Percentiles rank a stretch among this genome's conserved stretches.
These are phyloP conservation scores for Gossypium raimondii DNA, from an alignment of 345 rosid genomes.

Conservation along the genomic window DNA sequence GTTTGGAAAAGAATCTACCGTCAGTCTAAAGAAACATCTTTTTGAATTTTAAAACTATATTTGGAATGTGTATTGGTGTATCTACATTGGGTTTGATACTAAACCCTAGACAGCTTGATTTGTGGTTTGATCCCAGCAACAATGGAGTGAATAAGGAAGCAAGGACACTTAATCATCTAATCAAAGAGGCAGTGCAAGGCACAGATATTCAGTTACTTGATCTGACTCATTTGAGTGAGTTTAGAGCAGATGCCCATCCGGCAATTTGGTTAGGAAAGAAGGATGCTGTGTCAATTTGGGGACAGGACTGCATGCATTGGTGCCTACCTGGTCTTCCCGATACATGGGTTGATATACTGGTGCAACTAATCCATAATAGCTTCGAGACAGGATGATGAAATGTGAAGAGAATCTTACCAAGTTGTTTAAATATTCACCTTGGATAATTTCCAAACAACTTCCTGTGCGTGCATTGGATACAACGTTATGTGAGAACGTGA, in stretches of 20 bases:
- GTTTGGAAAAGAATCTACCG: neutral
- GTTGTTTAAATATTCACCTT: neutral
- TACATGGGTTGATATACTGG: constrained; percentile 84
- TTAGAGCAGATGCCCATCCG: constrained; percentile 92
- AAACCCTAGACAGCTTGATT: constrained; percentile 73
- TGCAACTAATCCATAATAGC: constrained; percentile 41
- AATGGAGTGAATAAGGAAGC: constrained; percentile 88
- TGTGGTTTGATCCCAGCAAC: constrained; percentile 90
- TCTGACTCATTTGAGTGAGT: constrained; percentile 75
- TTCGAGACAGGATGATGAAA: constrained; percentile 26
- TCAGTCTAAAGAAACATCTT: neutral
- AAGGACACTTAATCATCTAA: constrained; percentile 55
- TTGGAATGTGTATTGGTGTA: neutral
- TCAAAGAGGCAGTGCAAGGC: constrained; percentile 38
- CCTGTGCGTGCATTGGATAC: neutral
- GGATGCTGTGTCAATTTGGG: constrained; percentile 81
- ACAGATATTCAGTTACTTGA: constrained; percentile 58
- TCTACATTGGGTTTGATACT: constrained; percentile 18
- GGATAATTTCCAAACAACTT: neutral
- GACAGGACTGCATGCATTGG: constrained; percentile 99
- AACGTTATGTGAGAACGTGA: neutral
- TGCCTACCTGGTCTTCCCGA: constrained; percentile 95
- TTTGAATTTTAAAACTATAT: neutral
- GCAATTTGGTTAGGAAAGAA: constrained; percentile 95
- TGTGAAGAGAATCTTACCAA: neutral